These are phyloP conservation scores for Adenanthera pavonina DNA, from an alignment of 306 rosid species.

Conservation along the genomic window DNA sequence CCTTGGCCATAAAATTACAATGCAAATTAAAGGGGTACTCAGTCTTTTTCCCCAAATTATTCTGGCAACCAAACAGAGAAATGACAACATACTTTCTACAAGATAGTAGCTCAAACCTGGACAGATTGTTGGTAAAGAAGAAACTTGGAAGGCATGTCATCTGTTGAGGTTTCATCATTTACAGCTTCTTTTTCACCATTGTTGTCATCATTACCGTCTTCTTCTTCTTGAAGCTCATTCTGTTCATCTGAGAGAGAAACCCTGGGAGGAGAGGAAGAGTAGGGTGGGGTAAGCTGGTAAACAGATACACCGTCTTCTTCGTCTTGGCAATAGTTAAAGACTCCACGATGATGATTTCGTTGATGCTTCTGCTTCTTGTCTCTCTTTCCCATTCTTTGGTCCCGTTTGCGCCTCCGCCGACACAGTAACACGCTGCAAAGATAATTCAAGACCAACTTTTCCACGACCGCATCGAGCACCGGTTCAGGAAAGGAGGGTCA, in stretches of 20 bases:
- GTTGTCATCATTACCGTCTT: constrained; percentile 20
- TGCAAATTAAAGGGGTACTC: not conserved
- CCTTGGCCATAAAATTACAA: not conserved
- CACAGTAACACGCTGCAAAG: not conserved
- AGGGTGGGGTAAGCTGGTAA: constrained; percentile 40
- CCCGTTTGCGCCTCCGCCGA: not conserved
- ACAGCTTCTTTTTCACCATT: constrained; percentile 35
- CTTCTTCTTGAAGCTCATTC: constrained; percentile 38
- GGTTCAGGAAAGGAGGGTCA: not conserved
- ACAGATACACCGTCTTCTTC: constrained; percentile 49
- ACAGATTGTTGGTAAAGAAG: constrained; percentile 86
- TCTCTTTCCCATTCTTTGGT: constrained; percentile 46
- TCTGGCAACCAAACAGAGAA: constrained; percentile 16
- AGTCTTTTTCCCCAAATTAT: not conserved
- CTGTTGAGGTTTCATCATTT: constrained; percentile 45
- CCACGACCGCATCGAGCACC: not conserved
- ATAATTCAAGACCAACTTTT: not conserved
- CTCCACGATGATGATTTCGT: constrained; percentile 47
- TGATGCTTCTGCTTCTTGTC: constrained; percentile 54
- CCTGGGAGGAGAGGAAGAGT: constrained; percentile 42
- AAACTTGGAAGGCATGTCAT: constrained; percentile 77
- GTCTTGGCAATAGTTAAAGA: constrained; percentile 44
- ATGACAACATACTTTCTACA: not conserved
- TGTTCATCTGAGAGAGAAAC: constrained; percentile 36
- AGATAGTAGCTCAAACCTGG: constrained; percentile 62